Evolutionary conservation across 805 yeast species (phyloP).

Genomic region (Priceomyces haplophilus): DNA sequence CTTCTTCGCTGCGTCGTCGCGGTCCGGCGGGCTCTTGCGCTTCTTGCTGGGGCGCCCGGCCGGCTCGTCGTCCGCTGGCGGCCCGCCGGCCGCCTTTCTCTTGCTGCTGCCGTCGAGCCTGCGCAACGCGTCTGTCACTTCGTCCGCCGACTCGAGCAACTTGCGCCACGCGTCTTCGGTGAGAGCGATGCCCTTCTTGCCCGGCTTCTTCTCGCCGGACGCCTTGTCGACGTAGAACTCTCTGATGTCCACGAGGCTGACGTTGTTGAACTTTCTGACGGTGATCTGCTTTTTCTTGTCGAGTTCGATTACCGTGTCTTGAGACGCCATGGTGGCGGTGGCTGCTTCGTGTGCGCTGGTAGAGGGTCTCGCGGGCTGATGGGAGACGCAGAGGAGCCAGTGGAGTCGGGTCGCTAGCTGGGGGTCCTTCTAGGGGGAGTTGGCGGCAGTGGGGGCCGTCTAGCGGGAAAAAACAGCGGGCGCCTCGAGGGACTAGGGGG

Average conservation of each 20-base stretch:
- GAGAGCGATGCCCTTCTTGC: slow-evolving; percentile 65
- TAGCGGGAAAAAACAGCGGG: too few species aligned
- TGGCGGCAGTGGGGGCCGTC: too few species aligned
- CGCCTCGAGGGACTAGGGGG: too few species aligned
- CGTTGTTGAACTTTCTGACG: slow-evolving; percentile 67
- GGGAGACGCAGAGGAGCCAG: too few species aligned
- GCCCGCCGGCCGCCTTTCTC: too few species aligned
- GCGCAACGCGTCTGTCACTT: slow-evolving; percentile 50
- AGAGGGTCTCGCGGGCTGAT: too few species aligned
- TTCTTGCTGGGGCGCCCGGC: too few species aligned
- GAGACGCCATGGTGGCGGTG: not conserved
- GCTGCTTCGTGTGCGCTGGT: too few species aligned
- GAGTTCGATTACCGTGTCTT: slow-evolving; percentile 24
- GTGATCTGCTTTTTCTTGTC: slow-evolving; percentile 59
- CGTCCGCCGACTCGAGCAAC: slow-evolving; percentile 44
- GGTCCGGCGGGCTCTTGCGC: too few species aligned
- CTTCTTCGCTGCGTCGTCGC: too few species aligned
- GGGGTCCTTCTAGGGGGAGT: too few species aligned
- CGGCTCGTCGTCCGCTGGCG: slow-evolving; percentile 6
- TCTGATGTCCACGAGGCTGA: slow-evolving; percentile 73
- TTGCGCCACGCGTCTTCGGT: slow-evolving; percentile 55
- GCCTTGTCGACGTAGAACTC: slow-evolving; percentile 62
- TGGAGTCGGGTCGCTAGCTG: too few species aligned
- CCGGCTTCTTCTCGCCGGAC: slow-evolving; percentile 70
- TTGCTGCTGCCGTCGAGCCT: slow-evolving; percentile 23